Evolutionary conservation across 2,329 filamentous ascomycete genomes (phyloP), one percentile per base, ranked within the genome.

Genomic region (Lecanosticta acicola): DNA sequence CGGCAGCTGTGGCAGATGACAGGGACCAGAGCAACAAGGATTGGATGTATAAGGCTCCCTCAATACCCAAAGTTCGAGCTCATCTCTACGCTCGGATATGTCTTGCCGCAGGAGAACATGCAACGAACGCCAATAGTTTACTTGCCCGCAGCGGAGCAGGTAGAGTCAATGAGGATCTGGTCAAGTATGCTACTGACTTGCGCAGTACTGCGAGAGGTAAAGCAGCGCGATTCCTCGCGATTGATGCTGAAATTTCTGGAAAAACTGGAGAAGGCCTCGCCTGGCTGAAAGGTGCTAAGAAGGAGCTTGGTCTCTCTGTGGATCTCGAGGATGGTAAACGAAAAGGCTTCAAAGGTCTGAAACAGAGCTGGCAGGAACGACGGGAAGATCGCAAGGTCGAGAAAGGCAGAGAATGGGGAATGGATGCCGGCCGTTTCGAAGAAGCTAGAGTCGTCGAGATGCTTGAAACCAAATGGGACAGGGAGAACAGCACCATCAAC

Each of bases 1-100:
- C 91, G 1, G 82, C 85, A 1, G 79, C 83, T 4, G 84, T 94
- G 2, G 81, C 88, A 1, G 87, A 94, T 59, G 80, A 84, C 46
- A 78, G 90, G 39, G 94, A 94, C 62, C 80, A 83, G 43, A 81
- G 84, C 56, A 88, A 90, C 65, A 88, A 79, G 50, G 91, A 97
- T 56, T 98, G 91, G 91, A 97, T 97, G 89, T 94, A 93, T 66
- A 87, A 85, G 59, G 79, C 88, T 0, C 88, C 91, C 0, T 81
- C 88, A 41, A 87, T 96, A 39, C 85, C 89, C 21, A 90, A 91
- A 62, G 89, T 95, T 14, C 82, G 91, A 38, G 88, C 88, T 7
- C 83, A 94, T 60, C 74, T 98, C 1, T 94, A 94, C 61, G 89
- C 89, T 1, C 77, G 91, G 1, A 73, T 97, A 5, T 97, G 89